Base-by-base conservation (phyloP, 805 yeast genomes). In the Candida krabiensis region DNA sequence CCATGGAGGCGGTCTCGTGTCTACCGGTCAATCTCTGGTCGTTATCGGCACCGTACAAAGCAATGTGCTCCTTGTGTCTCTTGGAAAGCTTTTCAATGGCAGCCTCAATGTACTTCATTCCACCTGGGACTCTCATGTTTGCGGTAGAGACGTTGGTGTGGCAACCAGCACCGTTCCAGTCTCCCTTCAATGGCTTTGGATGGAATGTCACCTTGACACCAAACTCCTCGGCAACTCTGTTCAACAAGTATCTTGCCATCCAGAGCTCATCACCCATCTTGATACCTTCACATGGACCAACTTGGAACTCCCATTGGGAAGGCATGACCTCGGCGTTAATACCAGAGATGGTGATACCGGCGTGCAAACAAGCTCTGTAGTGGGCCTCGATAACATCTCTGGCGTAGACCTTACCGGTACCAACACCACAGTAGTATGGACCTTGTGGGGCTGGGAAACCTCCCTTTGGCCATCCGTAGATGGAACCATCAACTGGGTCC, bases 381-480 rank as follows among this genome's bases (percentile, higher is more conserved):
- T 91, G 99, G 43, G 99, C 98, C 77, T 91, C 99, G 57, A 93
- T 89, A 41, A 91, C 89, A 66, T 93, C 99, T 75, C 99, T 82
- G 61, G 97, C 96, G 67, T 83, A 87, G 49, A 91, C 99, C 75
- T 88, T 90, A 63, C 97, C 96, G 58, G 96, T 79, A 72, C 99
- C 99, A 52, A 93, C 99, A 81, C 98, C 99, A 78, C 99, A 93
- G 83, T 93, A 93, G 85, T 93, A 93, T 47, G 99, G 99, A 53
- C 99, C 99, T 75, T 93, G 99, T 51, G 99, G 98, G 55, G 96
- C 98, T 65, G 99, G 99, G 95, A 79, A 93, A 49, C 98, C 99
- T 58, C 97, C 97, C 76, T 86, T 83, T 69, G 99, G 99, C 99
- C 99, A 93, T 52, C 96, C 98, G 70, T 90, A 93, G 47, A 85